Conservation (phyloP, 2,329 filamentous ascomycete species). For the Massarina eburnea region DNA sequence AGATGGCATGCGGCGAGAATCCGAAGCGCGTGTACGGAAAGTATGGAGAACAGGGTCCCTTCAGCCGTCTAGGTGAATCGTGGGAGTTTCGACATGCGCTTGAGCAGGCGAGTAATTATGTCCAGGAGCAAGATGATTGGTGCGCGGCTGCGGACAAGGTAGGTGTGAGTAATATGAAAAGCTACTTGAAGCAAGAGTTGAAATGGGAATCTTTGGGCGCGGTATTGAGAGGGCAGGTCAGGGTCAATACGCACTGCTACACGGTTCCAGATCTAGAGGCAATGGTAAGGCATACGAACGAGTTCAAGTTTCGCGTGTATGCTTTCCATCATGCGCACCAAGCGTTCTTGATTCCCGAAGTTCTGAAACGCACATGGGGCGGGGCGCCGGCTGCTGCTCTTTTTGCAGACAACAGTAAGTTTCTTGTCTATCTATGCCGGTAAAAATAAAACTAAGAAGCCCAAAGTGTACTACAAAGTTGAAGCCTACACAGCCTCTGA, state of each 20-base stretch:
- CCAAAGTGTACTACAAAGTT: slow-evolving; percentile 64
- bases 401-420: slow-evolving; percentile 65
- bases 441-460: background rate
- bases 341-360: slow-evolving; percentile 66
- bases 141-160: slow-evolving; percentile 58
- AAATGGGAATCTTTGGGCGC: slow-evolving; percentile 65
- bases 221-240: slow-evolving; percentile 66
- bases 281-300: slow-evolving; percentile 70
- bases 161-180: slow-evolving; percentile 55
- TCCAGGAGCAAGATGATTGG: slow-evolving; percentile 68
- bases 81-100: slow-evolving; percentile 70
- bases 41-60: slow-evolving; percentile 56
- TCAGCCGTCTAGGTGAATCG: slow-evolving; percentile 67
- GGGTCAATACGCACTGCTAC: slow-evolving; percentile 73
- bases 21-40: slow-evolving; percentile 64
- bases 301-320: slow-evolving; percentile 67
- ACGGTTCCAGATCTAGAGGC: slow-evolving; percentile 69
- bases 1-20: slow-evolving; percentile 76
- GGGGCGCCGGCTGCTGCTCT: slow-evolving; percentile 53
- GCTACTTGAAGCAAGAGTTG: slow-evolving; percentile 64
- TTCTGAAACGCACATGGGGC: slow-evolving; percentile 46
- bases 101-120: slow-evolving; percentile 60
- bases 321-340: slow-evolving; percentile 73
- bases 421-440: background rate
- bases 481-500: slow-evolving; percentile 67